A percentile compares a stretch with the other conserved stretches of the same genome.
Evolutionary conservation across 805 yeast species (phyloP).

Genomic region (Yarrowia yakushimensis): DNA sequence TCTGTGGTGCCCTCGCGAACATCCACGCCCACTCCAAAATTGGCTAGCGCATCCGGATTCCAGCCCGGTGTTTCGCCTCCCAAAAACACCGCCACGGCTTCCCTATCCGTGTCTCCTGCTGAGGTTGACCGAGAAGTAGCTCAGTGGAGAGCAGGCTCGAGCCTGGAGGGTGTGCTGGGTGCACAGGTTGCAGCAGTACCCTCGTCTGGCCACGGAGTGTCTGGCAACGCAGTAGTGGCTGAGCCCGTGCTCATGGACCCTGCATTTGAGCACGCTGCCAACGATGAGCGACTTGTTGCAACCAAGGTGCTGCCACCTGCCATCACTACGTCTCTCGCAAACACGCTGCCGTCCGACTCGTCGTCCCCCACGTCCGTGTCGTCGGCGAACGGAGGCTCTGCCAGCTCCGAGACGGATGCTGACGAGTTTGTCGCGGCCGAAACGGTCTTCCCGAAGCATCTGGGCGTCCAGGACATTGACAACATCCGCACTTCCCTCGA

Average conservation of each 20-base stretch:
- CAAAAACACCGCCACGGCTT: slow-evolving; percentile 20
- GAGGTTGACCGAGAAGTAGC: not conserved
- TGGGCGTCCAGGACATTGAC: slow-evolving; percentile 36
- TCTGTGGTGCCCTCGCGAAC: not conserved
- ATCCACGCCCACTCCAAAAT: not conserved
- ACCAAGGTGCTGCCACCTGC: not conserved
- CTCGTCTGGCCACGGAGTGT: not conserved
- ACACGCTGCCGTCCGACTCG: not conserved
- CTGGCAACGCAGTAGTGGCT: not conserved
- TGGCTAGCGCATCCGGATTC: not conserved
- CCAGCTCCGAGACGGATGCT: not conserved
- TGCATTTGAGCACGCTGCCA: not conserved
- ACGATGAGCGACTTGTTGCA: not conserved
- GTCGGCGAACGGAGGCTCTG: slow-evolving; percentile 8
- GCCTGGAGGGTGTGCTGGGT: slow-evolving; percentile 4
- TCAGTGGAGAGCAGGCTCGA: slow-evolving; percentile 2
- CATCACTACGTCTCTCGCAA: not conserved
- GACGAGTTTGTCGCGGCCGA: slow-evolving; percentile 33
- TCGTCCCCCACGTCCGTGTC: not conserved
- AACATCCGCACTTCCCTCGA: slow-evolving; percentile 38
- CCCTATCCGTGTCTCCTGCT: slow-evolving; percentile 15
- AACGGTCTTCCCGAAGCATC: slow-evolving; percentile 38
- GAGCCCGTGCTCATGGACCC: not conserved
- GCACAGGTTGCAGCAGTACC: not conserved
- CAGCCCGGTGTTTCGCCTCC: not conserved